A percentile compares a stretch with the other conserved stretches of the same genome.
Evolutionary conservation across 2,329 filamentous ascomycete genomes (phyloP).

Genomic region (Cladosporium phlei): DNA sequence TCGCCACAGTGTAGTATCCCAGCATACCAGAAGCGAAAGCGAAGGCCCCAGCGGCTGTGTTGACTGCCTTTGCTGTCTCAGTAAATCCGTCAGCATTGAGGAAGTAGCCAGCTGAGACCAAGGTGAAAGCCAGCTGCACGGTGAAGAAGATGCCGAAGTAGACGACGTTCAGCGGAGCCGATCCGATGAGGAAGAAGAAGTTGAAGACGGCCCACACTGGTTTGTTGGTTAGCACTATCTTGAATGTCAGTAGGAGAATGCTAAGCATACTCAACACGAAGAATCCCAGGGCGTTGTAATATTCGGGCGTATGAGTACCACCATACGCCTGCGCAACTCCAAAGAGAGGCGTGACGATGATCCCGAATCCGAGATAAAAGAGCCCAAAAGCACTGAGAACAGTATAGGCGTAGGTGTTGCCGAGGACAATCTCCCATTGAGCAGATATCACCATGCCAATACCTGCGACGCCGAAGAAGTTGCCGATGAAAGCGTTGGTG

Average conservation of each 20-base stretch:
- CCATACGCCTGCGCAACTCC: constrained; percentile 44
- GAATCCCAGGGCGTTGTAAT: constrained; percentile 49
- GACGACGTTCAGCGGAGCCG: constrained; percentile 43
- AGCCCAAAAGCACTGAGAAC: constrained; percentile 53
- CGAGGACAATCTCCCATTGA: constrained; percentile 52
- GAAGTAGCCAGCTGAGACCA: constrained; percentile 44
- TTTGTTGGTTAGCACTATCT: neutral
- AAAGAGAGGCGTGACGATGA: constrained; percentile 45
- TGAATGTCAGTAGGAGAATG: neutral
- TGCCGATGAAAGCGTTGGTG: constrained; percentile 50
- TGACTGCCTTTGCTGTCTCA: constrained; percentile 33
- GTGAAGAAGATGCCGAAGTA: constrained; percentile 48
- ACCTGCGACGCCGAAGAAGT: constrained; percentile 51
- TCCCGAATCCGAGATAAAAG: constrained; percentile 49
- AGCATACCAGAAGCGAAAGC: constrained; percentile 45
- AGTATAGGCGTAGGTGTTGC: constrained; percentile 50
- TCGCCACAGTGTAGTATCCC: constrained; percentile 43
- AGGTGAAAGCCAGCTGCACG: constrained; percentile 42
- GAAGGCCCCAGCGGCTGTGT: constrained; percentile 44
- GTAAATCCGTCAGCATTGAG: constrained; percentile 41
- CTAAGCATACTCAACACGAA: constrained; percentile 41
- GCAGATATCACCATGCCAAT: constrained; percentile 52
- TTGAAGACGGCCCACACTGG: constrained; percentile 46
- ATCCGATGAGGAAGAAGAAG: constrained; percentile 44
- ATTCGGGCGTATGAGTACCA: constrained; percentile 35